Evolutionary conservation across 768 basidiomycete genomes (phyloP).

Genomic region (Pleurotus giganteus): DNA sequence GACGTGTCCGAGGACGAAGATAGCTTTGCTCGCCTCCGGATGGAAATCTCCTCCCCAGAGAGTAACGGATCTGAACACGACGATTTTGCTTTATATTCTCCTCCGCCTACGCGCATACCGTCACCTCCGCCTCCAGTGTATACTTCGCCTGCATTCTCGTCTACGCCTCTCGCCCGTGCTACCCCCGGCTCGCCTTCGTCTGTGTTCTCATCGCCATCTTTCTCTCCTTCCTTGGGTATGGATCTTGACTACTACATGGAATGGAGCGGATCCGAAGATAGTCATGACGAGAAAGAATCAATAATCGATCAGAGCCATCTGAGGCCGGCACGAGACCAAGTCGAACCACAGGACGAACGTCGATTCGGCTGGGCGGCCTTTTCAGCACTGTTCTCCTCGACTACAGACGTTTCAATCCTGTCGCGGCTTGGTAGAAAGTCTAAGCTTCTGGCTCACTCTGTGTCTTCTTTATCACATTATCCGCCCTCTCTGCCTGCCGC

Average conservation of each 20-base stretch:
- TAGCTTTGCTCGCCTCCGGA: background rate
- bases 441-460: background rate
- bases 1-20: background rate
- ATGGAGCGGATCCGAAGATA: background rate
- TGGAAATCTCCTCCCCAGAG: background rate
- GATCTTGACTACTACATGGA: conserved; percentile 5
- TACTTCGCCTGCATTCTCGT: background rate
- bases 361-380: background rate
- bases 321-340: no score
- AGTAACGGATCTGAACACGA: background rate
- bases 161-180: background rate
- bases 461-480: background rate
- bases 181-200: background rate
- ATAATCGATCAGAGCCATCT: no score
- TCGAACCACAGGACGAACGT: background rate
- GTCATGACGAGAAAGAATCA: background rate
- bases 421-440: background rate
- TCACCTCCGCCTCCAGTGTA: conserved; percentile 4
- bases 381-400: background rate
- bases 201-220: background rate
- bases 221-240: background rate
- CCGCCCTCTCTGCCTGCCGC: background rate
- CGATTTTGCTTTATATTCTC: background rate
- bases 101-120: conserved; percentile 1
- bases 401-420: background rate